A percentile compares a stretch with the other conserved stretches of the same genome.
Evolutionary conservation across 1,284 basidiomycete genomes (phyloP).

Genomic region (Inonotus obliquus): DNA sequence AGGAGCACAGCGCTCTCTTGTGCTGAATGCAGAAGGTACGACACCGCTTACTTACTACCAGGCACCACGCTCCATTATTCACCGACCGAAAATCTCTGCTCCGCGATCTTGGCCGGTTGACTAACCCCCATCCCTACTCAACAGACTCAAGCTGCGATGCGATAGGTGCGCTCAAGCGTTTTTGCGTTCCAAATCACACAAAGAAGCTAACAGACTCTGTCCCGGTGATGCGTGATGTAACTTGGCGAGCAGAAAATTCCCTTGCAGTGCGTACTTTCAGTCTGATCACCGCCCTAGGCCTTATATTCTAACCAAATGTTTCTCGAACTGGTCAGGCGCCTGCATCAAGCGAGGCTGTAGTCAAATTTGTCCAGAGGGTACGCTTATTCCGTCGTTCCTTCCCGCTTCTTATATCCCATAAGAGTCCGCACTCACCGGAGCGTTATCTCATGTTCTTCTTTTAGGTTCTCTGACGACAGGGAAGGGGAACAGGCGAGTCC

Average conservation of each 20-base stretch:
- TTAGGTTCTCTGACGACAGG: constrained; percentile 66
- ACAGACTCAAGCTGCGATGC: constrained; percentile 19
- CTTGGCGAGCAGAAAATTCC: constrained; percentile 15
- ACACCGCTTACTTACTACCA: constrained; percentile 11
- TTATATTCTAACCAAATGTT: background rate
- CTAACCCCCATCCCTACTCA: background rate
- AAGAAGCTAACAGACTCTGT: constrained; percentile 3
- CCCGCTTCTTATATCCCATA: constrained; percentile 13
- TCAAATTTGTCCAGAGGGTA: constrained; percentile 20
- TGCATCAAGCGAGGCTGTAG: constrained; percentile 20
- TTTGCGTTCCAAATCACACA: background rate
- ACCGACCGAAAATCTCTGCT: constrained; percentile 14
- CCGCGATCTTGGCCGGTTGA: constrained; percentile 38
- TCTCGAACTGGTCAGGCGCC: constrained; percentile 11
- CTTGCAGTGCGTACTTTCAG: constrained; percentile 16
- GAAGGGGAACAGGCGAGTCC: constrained; percentile 56
- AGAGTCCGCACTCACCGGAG: constrained; percentile 19
- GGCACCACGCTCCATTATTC: background rate
- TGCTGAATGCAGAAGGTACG: constrained; percentile 57
- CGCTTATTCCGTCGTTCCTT: constrained; percentile 27
- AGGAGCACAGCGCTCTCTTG: constrained; percentile 52
- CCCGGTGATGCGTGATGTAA: background rate
- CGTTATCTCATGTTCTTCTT: constrained; percentile 18
- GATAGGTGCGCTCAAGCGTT: constrained; percentile 13
- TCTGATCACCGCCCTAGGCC: background rate